phyloP scores from a whole-genome alignment of 2,329 filamentous ascomycete genomes.

The Venturia aucupariae region DNA sequence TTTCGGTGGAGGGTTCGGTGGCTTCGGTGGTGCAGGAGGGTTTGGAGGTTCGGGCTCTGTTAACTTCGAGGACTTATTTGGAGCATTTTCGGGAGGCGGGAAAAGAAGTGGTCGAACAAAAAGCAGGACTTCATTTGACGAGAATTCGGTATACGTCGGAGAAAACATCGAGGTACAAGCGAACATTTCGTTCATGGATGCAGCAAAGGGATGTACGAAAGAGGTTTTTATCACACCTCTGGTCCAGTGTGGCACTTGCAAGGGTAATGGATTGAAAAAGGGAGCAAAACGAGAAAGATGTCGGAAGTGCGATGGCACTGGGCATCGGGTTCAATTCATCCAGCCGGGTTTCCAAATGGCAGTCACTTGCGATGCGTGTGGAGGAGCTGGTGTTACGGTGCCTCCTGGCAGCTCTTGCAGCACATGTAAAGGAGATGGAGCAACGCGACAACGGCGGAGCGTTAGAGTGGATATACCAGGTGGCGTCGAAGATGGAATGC shows the following conservation, averaged over 20 bases:
- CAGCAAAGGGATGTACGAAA: constrained; percentile 82
- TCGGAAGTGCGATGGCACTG: constrained; percentile 74
- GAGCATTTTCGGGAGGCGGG: constrained; percentile 55
- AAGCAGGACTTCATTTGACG: constrained; percentile 55
- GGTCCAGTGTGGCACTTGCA: constrained; percentile 71
- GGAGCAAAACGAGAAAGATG: constrained; percentile 67
- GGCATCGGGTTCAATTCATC: constrained; percentile 79
- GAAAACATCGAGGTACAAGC: constrained; percentile 94
- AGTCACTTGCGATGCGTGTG: constrained; percentile 74
- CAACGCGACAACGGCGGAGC: constrained; percentile 71
- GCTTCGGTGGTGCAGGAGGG: constrained; percentile 30
- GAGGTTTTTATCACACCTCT: constrained; percentile 80
- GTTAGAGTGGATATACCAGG: constrained; percentile 87
- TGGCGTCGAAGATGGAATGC: constrained; percentile 95
- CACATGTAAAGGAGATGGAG: constrained; percentile 72
- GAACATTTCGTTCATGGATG: constrained; percentile 90
- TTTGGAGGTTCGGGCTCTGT: constrained; percentile 64
- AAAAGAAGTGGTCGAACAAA: constrained; percentile 41
- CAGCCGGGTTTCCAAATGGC: constrained; percentile 94
- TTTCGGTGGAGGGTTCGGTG: constrained; percentile 32
- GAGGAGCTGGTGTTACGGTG: constrained; percentile 65
- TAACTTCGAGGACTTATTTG: constrained; percentile 95
- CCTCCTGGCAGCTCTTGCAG: constrained; percentile 75
- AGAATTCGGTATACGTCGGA: constrained; percentile 71
- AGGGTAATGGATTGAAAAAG: constrained; percentile 73